Evolutionary conservation across 352 stramenopile species (phyloP).

Genomic region (Globisporangium mamillatum): DNA sequence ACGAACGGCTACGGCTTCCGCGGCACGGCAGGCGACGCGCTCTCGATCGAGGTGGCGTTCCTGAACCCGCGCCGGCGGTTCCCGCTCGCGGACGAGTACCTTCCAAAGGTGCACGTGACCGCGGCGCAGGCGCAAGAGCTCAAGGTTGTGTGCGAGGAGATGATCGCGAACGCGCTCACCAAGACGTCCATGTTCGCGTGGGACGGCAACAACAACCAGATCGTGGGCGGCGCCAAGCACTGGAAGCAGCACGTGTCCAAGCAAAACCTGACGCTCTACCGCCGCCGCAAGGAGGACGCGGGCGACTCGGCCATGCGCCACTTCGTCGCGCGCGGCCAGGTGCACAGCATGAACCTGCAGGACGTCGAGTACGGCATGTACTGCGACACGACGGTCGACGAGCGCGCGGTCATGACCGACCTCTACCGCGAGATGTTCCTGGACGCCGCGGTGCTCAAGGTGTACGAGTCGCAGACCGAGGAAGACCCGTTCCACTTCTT

Average conservation of each 20-base stretch:
- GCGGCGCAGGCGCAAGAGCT: constrained; percentile 41
- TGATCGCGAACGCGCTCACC: constrained; percentile 40
- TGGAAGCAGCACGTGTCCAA: constrained; percentile 58
- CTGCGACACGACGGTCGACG: constrained; percentile 39
- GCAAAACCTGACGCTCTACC: constrained; percentile 54
- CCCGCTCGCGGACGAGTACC: constrained; percentile 46
- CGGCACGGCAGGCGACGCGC: constrained; percentile 44
- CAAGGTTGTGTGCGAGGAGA: constrained; percentile 42
- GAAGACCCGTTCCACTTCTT: constrained; percentile 51
- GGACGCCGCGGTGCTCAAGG: constrained; percentile 38
- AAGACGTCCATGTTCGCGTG: constrained; percentile 59
- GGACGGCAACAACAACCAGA: constrained; percentile 43
- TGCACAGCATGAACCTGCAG: constrained; percentile 45
- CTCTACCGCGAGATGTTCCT: constrained; percentile 42
- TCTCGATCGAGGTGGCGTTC: constrained; percentile 62
- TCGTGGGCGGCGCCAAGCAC: constrained; percentile 30
- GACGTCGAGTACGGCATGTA: constrained; percentile 55
- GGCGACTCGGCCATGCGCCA: constrained; percentile 28
- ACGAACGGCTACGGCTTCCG: constrained; percentile 50
- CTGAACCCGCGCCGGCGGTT: constrained; percentile 59
- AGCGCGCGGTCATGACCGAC: constrained; percentile 45
- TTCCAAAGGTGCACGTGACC: constrained; percentile 43
- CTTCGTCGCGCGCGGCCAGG: constrained; percentile 44
- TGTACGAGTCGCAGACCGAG: constrained; percentile 33
- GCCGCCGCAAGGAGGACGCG: constrained; percentile 32